Conservation (phyloP, 495 filamentous ascomycete genomes). For the Margaritispora aquatica region DNA sequence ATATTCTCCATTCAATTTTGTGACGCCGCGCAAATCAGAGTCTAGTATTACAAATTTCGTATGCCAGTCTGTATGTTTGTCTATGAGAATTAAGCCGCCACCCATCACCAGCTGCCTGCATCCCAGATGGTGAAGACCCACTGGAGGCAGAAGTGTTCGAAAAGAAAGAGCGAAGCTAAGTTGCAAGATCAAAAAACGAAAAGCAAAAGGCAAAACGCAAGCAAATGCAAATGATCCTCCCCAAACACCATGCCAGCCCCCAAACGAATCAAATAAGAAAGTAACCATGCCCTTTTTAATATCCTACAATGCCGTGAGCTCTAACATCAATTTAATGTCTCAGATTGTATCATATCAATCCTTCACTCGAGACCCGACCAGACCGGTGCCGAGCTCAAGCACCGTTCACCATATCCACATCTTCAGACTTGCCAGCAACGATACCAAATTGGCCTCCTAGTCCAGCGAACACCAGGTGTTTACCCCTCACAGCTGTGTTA, state of each 20-base stretch:
- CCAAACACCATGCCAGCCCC: background rate
- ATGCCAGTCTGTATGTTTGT: background rate
- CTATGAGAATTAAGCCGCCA: background rate
- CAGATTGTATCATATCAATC: too few species aligned
- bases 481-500: conserved; percentile 51
- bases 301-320: background rate
- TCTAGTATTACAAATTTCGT: background rate
- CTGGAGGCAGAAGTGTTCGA: background rate
- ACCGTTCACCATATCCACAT: background rate
- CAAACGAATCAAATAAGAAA: background rate
- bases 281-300: background rate
- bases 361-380: too few species aligned
- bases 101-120: background rate
- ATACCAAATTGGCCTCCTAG: conserved; percentile 64
- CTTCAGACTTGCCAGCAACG: conserved; percentile 29
- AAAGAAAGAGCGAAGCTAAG: background rate
- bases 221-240: background rate
- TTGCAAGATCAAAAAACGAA: background rate
- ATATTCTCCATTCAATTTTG: background rate
- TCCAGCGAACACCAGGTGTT: conserved; percentile 51
- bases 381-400: too few species aligned
- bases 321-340: too few species aligned
- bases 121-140: too few species aligned
- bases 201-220: background rate
- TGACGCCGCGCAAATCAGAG: background rate